Evolutionary conservation across 768 basidiomycete genomes (phyloP), one percentile per base, ranked within the genome.

Genomic region (Tricholomella constricta): DNA sequence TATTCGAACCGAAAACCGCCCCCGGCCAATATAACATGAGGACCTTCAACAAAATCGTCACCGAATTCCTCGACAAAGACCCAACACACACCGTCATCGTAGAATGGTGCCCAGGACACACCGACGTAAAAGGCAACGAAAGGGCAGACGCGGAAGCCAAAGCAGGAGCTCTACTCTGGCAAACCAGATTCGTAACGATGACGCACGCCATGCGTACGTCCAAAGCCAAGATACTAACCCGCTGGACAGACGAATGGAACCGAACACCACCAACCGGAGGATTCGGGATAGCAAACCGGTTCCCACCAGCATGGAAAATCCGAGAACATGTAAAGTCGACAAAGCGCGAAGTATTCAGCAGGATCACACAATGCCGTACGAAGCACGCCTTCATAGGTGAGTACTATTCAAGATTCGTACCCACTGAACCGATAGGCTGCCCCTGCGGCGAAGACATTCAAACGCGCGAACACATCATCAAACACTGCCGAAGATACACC

Each of bases 381-480:
- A 61, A 63, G n/a, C 68, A 68, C 42, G 52, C 50, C 3, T 64
- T 57, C 42, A 55, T 57, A n/a, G 65, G 69, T 45, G 43, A 45
- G 43, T 45, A 45, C 26, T 45, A 45, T 17, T 7, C 43, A 25
- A 59, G 57, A 19, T 62, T 61, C 48, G 56, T 61, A 23, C 62
- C 58, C 1, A 17, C 34, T 8, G 60, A 67, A 48, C 34, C 38
- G 35, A 45, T 52, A 34, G 45, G 40, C 45, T 70, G 69, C 60
- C 62, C 57, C 4, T 70, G 67, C 45, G 62, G 63, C 0, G 52
- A 62, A 50, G 2, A 20, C 8, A 9, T 52, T 2, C 60, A 68
- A 48, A 67, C n/a, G n/a, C n/a, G n/a, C 5, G 52, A 61, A 42
- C 68, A 68, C 52, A 61, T 69, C 1, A 52, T 69, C 19, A 46